These are phyloP conservation scores for Abelmoschus esculentus DNA, from an alignment of 345 rosid species.

Conservation along the genomic window DNA sequence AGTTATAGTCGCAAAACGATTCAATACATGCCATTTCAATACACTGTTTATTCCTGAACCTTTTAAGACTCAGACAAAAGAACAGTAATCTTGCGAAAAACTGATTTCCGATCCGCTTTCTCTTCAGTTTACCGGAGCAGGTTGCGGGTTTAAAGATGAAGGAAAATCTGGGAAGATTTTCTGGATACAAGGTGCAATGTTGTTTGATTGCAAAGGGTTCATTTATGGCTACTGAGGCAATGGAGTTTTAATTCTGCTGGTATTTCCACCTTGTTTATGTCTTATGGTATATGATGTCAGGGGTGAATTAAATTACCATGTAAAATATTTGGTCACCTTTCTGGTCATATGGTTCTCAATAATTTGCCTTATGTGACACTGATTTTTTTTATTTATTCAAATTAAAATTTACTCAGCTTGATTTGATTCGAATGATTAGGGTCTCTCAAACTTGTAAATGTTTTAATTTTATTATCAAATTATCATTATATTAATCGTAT, in stretches of 20 bases:
- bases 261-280: conserved; percentile 26
- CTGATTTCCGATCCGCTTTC: background rate
- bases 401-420: too few relatives aligned
- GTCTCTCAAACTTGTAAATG: too few relatives aligned
- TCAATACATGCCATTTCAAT: too few relatives aligned
- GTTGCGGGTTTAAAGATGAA: conserved; percentile 9
- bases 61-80: background rate
- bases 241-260: conserved; percentile 11
- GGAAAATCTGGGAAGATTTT: conserved; percentile 21
- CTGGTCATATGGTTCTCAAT: conserved; percentile 4
- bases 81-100: background rate
- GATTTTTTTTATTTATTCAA: background rate
- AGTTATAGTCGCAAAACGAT: too few relatives aligned
- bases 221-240: background rate
- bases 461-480: too few relatives aligned
- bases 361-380: background rate
- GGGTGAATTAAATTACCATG: conserved; percentile 23
- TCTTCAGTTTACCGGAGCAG: conserved; percentile 42
- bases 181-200: conserved; percentile 21
- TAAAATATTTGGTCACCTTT: background rate
- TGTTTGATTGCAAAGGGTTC: background rate
- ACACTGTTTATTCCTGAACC: background rate
- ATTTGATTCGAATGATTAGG: too few relatives aligned
- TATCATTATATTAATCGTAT: too few relatives aligned
- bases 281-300: background rate